Percentiles rank a stretch among this genome's conserved stretches.
These are phyloP conservation scores for Thraustochytrium striatum DNA, from an alignment of 352 stramenopile species.

Conservation along the genomic window DNA sequence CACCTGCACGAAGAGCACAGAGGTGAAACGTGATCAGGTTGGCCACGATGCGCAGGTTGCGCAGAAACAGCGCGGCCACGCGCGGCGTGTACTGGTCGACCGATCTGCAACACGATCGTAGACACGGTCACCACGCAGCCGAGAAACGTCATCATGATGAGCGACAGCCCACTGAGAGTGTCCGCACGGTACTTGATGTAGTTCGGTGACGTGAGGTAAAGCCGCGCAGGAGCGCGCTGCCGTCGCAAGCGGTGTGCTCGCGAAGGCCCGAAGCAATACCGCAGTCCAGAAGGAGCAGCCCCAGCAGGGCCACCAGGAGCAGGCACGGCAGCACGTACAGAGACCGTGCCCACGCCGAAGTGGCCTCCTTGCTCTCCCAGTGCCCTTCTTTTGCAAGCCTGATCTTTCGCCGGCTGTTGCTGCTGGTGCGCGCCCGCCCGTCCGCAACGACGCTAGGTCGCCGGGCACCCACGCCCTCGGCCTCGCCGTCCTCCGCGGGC, in stretches of 20 bases:
- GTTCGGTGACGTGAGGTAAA: too few relatives aligned
- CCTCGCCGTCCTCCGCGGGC: neutral
- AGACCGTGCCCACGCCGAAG: neutral
- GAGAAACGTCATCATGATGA: slow-evolving; percentile 44
- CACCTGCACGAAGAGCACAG: neutral
- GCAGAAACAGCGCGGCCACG: slow-evolving; percentile 15
- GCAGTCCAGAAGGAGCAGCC: neutral
- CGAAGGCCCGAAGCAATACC: neutral
- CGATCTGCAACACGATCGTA: slow-evolving; percentile 38
- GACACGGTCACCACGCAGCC: slow-evolving; percentile 16
- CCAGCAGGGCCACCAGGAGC: neutral
- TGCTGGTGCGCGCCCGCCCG: too few relatives aligned
- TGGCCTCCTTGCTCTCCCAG: too few relatives aligned
- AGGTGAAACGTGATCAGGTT: slow-evolving; percentile 15
- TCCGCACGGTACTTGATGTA: neutral
- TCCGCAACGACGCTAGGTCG: too few relatives aligned
- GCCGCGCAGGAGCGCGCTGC: neutral
- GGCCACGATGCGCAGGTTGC: slow-evolving; percentile 13
- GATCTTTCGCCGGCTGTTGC: too few relatives aligned
- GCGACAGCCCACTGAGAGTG: neutral
- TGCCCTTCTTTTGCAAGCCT: too few relatives aligned
- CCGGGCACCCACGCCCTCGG: neutral
- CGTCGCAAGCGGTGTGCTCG: neutral
- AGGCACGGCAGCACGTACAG: neutral
- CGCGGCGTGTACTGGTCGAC: slow-evolving; percentile 39